Percentiles rank a stretch among this genome's conserved stretches.
Conservation (phyloP, 352 stramenopile species). For the Elongisporangium undulatum region DNA sequence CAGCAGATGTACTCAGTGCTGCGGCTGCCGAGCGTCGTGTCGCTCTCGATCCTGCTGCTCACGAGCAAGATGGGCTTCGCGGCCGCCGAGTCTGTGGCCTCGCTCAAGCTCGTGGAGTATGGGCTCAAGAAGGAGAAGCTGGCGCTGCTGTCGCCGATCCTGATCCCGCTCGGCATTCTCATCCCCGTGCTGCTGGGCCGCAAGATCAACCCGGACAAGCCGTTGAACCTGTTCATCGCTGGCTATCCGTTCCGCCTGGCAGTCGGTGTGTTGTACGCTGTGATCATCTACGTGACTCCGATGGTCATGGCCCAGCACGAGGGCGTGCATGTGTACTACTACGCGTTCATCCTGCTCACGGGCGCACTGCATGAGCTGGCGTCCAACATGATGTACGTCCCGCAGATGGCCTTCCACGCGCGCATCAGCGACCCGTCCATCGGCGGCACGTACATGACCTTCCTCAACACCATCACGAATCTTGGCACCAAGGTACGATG, state of each 20-base stretch:
- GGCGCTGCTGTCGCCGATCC: conserved; percentile 79
- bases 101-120: conserved; percentile 92
- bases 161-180: conserved; percentile 87
- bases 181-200: conserved; percentile 79
- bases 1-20: conserved; percentile 85
- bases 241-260: conserved; percentile 86
- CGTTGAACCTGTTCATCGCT: conserved; percentile 70
- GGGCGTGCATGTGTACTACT: conserved; percentile 73
- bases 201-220: conserved; percentile 64
- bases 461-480: conserved; percentile 99
- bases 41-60: conserved; percentile 86
- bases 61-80: conserved; percentile 92
- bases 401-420: conserved; percentile 99
- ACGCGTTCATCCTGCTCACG: conserved; percentile 62
- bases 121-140: conserved; percentile 92
- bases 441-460: conserved; percentile 99
- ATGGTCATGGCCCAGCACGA: conserved; percentile 76
- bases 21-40: conserved; percentile 81
- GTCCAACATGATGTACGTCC: conserved; percentile 91
- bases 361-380: conserved; percentile 80
- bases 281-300: conserved; percentile 78
- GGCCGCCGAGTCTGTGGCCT: conserved; percentile 86
- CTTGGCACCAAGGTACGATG: conserved; percentile 88
- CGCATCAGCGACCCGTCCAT: conserved; percentile 96
- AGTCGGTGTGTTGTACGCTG: conserved; percentile 80